These are phyloP conservation scores for Mycena indigotica DNA, from an alignment of 768 basidiomycete species.

Conservation along the genomic window DNA sequence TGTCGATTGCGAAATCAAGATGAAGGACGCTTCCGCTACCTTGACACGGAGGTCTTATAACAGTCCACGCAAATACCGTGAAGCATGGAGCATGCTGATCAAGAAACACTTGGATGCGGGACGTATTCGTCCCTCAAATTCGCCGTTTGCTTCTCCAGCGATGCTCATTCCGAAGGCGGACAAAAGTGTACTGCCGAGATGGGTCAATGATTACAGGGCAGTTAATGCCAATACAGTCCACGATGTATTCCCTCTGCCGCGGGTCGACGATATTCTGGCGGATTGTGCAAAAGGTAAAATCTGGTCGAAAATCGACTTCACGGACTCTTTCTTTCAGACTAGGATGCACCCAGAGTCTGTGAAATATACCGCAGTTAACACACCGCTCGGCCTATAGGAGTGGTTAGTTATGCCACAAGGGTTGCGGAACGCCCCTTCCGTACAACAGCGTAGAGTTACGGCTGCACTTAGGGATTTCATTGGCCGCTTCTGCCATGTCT, in stretches of 20 bases:
- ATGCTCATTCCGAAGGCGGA: constrained; percentile 38
- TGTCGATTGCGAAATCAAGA: constrained; percentile 18
- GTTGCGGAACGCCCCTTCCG: constrained; percentile 34
- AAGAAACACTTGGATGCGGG: constrained; percentile 34
- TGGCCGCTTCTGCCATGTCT: constrained; percentile 44
- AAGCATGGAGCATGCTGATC: constrained; percentile 30
- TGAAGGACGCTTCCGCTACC: constrained; percentile 24
- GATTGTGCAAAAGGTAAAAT: constrained; percentile 39
- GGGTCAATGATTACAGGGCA: constrained; percentile 33
- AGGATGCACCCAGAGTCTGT: constrained; percentile 31
- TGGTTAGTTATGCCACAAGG: constrained; percentile 45
- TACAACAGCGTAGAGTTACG: constrained; percentile 37
- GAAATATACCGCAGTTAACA: constrained; percentile 35
- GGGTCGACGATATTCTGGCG: constrained; percentile 31
- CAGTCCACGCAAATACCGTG: constrained; percentile 34
- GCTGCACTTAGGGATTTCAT: constrained; percentile 33
- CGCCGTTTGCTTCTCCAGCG: constrained; percentile 29
- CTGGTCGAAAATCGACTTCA: constrained; percentile 43
- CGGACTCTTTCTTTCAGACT: constrained; percentile 43
- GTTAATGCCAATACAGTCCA: no score
- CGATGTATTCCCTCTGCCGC: no score
- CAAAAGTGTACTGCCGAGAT: constrained; percentile 21
- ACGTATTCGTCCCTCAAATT: constrained; percentile 26
- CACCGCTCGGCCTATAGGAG: constrained; percentile 40
- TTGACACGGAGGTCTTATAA: constrained; percentile 25